Evolutionary conservation across 306 rosid species (phyloP).

Genomic region (Corylus avellana): DNA sequence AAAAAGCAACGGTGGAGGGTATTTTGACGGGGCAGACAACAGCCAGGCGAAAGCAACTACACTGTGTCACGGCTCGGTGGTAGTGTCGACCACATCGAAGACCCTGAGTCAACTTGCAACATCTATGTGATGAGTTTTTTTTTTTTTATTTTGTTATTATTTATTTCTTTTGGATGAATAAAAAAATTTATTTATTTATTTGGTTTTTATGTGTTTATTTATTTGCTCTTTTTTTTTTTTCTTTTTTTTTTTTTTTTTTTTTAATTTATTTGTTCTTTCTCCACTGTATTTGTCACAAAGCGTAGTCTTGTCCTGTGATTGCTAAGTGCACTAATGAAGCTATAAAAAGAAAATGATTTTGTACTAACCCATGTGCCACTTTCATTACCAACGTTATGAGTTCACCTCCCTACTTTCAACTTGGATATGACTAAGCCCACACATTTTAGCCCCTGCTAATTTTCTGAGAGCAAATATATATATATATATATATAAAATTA

Average conservation of each 20-base stretch:
- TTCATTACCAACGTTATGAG: background rate
- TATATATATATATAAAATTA: too few relatives aligned
- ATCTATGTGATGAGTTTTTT: background rate
- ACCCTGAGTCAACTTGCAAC: constrained; percentile 28
- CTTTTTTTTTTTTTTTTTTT: too few relatives aligned
- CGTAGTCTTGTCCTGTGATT: background rate
- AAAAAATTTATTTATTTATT: background rate
- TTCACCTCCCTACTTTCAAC: background rate
- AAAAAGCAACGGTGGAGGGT: constrained; percentile 40
- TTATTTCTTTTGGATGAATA: too few relatives aligned
- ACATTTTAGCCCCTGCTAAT: too few relatives aligned
- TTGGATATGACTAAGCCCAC: too few relatives aligned
- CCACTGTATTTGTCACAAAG: background rate
- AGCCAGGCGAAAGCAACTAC: constrained; percentile 13
- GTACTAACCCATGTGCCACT: background rate
- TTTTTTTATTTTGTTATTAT: too few relatives aligned
- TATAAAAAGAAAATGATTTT: too few relatives aligned
- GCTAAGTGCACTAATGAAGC: background rate
- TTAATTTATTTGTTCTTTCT: background rate
- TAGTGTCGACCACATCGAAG: constrained; percentile 11
- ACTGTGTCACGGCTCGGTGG: background rate
- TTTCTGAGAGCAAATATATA: too few relatives aligned
- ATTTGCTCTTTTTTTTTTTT: background rate
- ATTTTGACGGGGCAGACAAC: constrained; percentile 21
- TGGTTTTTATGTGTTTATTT: background rate